Base-by-base conservation (phyloP, 2,329 filamentous ascomycete genomes). In the Stagonosporopsis rhizophila region DNA sequence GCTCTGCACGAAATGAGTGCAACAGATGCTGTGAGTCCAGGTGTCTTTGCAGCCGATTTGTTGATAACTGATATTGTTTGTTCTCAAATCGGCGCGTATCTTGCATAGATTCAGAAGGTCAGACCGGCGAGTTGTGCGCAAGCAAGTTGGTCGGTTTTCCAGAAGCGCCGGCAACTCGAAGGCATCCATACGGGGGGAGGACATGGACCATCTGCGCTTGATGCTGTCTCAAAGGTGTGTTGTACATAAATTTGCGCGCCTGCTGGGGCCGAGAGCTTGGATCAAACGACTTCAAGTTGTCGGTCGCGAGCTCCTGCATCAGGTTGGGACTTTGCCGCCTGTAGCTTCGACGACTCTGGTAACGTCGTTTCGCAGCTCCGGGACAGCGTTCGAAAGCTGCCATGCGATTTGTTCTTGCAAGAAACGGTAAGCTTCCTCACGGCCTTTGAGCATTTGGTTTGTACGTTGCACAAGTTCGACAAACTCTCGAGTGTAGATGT, bases 401-500 rank as follows among this genome's bases (percentile, higher is more conserved):
- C 79, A 73, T 3, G 83, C 85, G 59, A 88, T 74, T 37, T 86
- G 80, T 70, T 87, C 83, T 55, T 83, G 79, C 59, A 88, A 85
- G 40, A 78, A 73, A 11, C 79, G 80, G 72, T 86, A 87, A 1
- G 85, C 86, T 65, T 86, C 81, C 52, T 78, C 79, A 64, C 85
- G 85, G 28, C 86, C 86, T 63, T 85, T 86, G 47, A 87, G 73
- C 71, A 85, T 82, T 67, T 87, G 85, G 61, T 89, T 89, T 44
- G 82, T 81, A 58, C 82, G 79, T 75, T 87, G 85, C 8, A 86
- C 84, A 25, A 84, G 77, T 73, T 89, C 86, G 40, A 88, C 84
- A 60, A 88, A 87, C 63, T 88, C 85, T 41, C 86, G 81, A 8
- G 85, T 88, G 73, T 87, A 88, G 62, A 88, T 87, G 65, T 88